Evolutionary conservation across 805 yeast genomes (phyloP).

Genomic region (Isabelozyma pseudorhagii): DNA sequence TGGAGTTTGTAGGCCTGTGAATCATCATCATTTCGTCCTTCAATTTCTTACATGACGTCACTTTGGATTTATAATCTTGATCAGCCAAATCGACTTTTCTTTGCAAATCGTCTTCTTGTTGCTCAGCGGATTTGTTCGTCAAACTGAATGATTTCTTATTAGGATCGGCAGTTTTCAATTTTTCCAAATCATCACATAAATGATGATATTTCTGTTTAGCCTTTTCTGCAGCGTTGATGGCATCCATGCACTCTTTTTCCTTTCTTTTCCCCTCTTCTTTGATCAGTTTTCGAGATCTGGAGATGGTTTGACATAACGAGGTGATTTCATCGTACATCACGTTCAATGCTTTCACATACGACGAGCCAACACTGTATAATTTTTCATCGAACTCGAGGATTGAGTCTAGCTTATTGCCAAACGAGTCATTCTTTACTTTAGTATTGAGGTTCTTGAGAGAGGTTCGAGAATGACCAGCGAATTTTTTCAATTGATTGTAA

Average conservation of each 20-base stretch:
- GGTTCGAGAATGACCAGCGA: constrained; percentile 54
- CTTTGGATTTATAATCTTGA: constrained; percentile 77
- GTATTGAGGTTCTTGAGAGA: constrained; percentile 38
- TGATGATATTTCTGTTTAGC: constrained; percentile 73
- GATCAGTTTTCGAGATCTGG: constrained; percentile 66
- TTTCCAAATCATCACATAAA: constrained; percentile 83
- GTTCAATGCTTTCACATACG: constrained; percentile 75
- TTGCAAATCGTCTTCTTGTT: constrained; percentile 85
- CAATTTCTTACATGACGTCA: constrained; percentile 64
- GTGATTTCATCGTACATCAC: constrained; percentile 83
- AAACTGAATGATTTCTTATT: constrained; percentile 78
- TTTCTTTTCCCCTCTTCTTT: constrained; percentile 80
- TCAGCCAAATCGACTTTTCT: constrained; percentile 82
- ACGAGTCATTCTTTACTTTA: constrained; percentile 59
- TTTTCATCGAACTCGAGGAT: constrained; percentile 78
- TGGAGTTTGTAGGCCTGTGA: constrained; percentile 75
- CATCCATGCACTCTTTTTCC: constrained; percentile 82
- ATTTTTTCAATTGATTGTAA: constrained; percentile 68
- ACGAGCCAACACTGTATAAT: constrained; percentile 60
- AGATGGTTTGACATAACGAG: constrained; percentile 66
- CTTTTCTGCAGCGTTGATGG: constrained; percentile 82
- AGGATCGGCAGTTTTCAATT: constrained; percentile 77
- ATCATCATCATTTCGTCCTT: constrained; percentile 69
- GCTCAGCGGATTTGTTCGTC: constrained; percentile 75
- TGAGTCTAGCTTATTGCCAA: constrained; percentile 61